phyloP scores from a whole-genome alignment of 2,329 filamentous ascomycete species.

The Verticillium alfalfae region DNA sequence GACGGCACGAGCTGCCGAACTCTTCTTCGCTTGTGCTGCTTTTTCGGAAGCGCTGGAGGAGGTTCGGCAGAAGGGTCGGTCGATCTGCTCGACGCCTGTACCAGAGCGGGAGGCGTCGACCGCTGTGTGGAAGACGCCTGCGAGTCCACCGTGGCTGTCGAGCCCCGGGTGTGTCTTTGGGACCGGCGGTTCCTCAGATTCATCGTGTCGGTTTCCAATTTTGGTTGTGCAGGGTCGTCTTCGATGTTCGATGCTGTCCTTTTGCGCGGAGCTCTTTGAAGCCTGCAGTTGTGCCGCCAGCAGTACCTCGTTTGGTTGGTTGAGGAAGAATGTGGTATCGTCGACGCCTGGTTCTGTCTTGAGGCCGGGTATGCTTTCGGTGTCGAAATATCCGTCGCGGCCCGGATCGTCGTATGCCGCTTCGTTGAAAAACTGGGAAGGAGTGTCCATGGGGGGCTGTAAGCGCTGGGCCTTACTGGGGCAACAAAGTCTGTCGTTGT shows the following conservation, averaged over 20 bases:
- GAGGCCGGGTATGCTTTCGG: neutral
- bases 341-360: neutral
- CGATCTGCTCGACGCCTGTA: conserved; percentile 8
- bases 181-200: neutral
- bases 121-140: conserved; percentile 1
- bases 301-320: neutral
- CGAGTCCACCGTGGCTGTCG: neutral
- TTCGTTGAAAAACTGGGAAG: conserved; percentile 10
- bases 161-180: neutral
- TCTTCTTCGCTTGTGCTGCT: conserved; percentile 17
- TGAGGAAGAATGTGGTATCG: neutral
- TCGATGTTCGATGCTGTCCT: neutral
- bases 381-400: conserved; percentile 5
- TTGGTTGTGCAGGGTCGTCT: neutral
- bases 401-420: conserved; percentile 3
- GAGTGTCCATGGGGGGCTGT: conserved; percentile 8
- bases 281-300: neutral
- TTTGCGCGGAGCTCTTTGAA: neutral
- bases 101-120: neutral
- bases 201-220: neutral
- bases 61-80: conserved; percentile 9
- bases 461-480: neutral
- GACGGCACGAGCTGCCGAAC: conserved; percentile 5
- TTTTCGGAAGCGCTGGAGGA: conserved; percentile 15
- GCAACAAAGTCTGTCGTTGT: neutral